phyloP scores from a whole-genome alignment of 129 eudicot genomes.

The Calendula officinalis region DNA sequence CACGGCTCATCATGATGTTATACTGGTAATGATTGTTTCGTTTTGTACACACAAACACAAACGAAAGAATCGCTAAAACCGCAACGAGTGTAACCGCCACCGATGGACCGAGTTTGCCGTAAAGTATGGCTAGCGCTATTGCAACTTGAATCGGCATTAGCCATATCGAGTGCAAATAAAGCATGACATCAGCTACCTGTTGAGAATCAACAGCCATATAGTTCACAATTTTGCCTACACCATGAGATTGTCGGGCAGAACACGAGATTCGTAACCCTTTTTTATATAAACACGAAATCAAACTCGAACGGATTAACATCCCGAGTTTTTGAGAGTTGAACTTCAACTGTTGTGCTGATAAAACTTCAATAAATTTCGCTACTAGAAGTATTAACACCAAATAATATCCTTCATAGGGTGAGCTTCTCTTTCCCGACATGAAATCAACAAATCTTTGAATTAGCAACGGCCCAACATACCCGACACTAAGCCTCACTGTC shows the following conservation, averaged over 20 bases:
- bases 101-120: constrained; percentile 20
- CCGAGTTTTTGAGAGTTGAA: constrained; percentile 81
- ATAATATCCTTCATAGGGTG: constrained; percentile 79
- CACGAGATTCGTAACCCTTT: constrained; percentile 77
- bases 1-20: constrained; percentile 57
- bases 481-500: constrained; percentile 53
- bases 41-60: constrained; percentile 47
- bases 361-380: constrained; percentile 72
- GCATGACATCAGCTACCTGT: constrained; percentile 87
- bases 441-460: constrained; percentile 65
- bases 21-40: constrained; percentile 59
- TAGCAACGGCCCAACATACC: constrained; percentile 76
- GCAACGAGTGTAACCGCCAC: constrained; percentile 49
- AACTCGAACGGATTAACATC: constrained; percentile 70
- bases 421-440: constrained; percentile 51
- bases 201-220: constrained; percentile 99
- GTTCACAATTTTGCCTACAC: constrained; percentile 89
- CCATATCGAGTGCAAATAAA: constrained; percentile 69
- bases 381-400: constrained; percentile 58
- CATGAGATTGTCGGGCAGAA: constrained; percentile 86
- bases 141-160: constrained; percentile 66
- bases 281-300: constrained; percentile 72
- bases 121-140: constrained; percentile 56
- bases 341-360: constrained; percentile 76
- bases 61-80: constrained; percentile 38